Evolutionary conservation across 176 grass and related monocot genomes (phyloP).

Genomic region (bread wheat (Triticum aestivum)): DNA sequence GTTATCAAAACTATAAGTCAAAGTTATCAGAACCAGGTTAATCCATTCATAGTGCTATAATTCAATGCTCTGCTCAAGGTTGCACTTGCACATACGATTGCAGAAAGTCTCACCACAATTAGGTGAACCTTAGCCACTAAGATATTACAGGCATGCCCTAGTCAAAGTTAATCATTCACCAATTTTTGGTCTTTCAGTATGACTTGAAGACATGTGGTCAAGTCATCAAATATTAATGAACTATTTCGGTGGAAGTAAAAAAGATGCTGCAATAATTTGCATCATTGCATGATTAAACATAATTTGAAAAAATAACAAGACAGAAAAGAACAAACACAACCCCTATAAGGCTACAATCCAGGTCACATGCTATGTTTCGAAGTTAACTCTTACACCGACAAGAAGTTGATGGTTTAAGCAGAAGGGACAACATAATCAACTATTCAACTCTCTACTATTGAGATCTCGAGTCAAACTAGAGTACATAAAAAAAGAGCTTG

Average conservation of each 20-base stretch:
- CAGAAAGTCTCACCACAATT: slow-evolving; percentile 8
- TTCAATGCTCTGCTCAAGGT: slow-evolving; percentile 9
- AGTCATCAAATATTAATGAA: background rate
- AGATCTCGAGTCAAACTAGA: background rate
- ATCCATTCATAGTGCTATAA: background rate
- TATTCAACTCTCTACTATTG: background rate
- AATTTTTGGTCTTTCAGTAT: background rate
- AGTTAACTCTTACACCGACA: slow-evolving; percentile 7
- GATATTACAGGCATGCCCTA: background rate
- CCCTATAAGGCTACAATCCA: background rate
- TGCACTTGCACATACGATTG: background rate
- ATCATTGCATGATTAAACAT: background rate
- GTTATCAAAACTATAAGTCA: too few species aligned
- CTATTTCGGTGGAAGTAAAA: slow-evolving; percentile 19
- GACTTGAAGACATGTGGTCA: background rate
- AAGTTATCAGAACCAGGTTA: background rate
- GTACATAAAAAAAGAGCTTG: background rate
- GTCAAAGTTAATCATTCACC: slow-evolving; percentile 9
- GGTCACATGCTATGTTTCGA: background rate
- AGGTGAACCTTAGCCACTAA: background rate
- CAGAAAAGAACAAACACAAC: background rate
- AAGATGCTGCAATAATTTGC: background rate
- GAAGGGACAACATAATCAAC: background rate
- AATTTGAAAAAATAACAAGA: background rate
- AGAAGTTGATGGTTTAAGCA: background rate